These are phyloP conservation scores for Metarhizium anisopliae DNA, from an alignment of 2,329 filamentous ascomycete genomes.

Conservation along the genomic window DNA sequence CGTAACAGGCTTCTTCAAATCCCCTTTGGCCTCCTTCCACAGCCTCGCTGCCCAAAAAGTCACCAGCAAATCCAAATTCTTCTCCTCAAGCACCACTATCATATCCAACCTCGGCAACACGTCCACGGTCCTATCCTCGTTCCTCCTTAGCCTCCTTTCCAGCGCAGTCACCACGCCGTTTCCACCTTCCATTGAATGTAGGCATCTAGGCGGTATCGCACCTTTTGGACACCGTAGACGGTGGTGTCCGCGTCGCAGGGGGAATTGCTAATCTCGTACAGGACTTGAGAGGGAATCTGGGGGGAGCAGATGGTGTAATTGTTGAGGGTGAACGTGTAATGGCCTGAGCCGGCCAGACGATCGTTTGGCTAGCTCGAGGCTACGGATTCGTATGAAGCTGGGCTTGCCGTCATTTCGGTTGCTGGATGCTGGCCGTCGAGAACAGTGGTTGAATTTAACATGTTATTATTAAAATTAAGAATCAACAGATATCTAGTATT, in stretches of 20 bases:
- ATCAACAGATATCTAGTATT: background rate
- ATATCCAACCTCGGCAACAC: too few relatives aligned
- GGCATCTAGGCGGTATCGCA: slow-evolving; percentile 14
- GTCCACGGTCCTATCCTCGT: too few relatives aligned
- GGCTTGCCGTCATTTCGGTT: background rate
- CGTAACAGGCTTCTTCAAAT: too few relatives aligned
- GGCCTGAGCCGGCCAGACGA: background rate
- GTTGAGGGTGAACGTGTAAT: slow-evolving; percentile 13
- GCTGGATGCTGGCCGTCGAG: background rate
- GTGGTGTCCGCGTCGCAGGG: slow-evolving; percentile 11
- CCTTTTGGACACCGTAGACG: slow-evolving; percentile 17
- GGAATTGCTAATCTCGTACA: slow-evolving; percentile 18
- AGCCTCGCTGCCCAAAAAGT: too few relatives aligned
- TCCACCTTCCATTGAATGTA: background rate
- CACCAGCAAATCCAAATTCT: too few relatives aligned
- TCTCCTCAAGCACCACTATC: too few relatives aligned
- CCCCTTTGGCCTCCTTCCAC: too few relatives aligned
- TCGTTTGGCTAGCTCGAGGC: slow-evolving; percentile 1
- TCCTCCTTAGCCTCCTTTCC: too few relatives aligned
- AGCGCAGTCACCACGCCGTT: too few relatives aligned
- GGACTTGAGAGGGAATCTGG: slow-evolving; percentile 1
- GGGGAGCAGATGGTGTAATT: too few relatives aligned
- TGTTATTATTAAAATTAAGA: too few relatives aligned
- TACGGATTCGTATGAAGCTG: slow-evolving; percentile 3
- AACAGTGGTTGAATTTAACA: too few relatives aligned